Percentiles rank a stretch among this genome's conserved stretches.
Conservation (phyloP, 2,329 filamentous ascomycete species). For the Aureobasidium musti region DNA sequence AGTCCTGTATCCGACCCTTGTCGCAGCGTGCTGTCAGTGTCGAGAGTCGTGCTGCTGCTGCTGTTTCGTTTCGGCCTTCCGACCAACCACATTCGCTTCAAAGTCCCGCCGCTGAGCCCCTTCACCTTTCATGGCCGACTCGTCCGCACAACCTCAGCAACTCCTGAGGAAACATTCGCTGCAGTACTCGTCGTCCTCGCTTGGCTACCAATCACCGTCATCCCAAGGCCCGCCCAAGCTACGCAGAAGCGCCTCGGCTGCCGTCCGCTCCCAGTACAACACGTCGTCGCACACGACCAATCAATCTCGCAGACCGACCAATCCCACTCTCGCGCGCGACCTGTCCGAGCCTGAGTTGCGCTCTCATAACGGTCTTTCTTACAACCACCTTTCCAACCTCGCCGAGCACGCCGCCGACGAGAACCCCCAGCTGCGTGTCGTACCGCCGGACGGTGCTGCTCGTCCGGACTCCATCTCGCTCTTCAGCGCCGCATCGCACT, state of each 20-base stretch:
- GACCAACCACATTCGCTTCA: conserved; percentile 13
- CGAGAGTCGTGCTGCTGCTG: conserved; percentile 1
- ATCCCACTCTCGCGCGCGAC: conserved; percentile 24
- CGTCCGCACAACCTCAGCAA: conserved; percentile 18
- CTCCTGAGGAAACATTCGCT: conserved; percentile 27
- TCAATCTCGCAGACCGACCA: conserved; percentile 20
- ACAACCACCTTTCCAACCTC: conserved; percentile 23
- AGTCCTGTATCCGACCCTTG: conserved; percentile 5
- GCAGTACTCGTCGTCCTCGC: conserved; percentile 13
- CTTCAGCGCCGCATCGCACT: conserved; percentile 27
- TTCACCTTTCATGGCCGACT: conserved; percentile 25
- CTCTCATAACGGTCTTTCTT: conserved; percentile 23
- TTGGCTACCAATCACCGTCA: conserved; percentile 10
- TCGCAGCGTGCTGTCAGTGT: conserved; percentile 15
- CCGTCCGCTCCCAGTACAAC: conserved; percentile 29
- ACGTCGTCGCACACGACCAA: conserved; percentile 28
- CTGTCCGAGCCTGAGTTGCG: conserved; percentile 26
- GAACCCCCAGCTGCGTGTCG: conserved; percentile 21
- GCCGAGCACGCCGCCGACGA: conserved; percentile 11
- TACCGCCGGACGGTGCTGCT: conserved; percentile 10
- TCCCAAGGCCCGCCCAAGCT: conserved; percentile 19
- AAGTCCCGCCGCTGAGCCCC: background rate
- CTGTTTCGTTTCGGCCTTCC: conserved; percentile 21
- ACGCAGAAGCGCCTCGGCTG: conserved; percentile 25
- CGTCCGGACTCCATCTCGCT: conserved; percentile 28